Evolutionary conservation across 2,329 filamentous ascomycete species (phyloP).

Genomic region (Diaporthe ampelina): DNA sequence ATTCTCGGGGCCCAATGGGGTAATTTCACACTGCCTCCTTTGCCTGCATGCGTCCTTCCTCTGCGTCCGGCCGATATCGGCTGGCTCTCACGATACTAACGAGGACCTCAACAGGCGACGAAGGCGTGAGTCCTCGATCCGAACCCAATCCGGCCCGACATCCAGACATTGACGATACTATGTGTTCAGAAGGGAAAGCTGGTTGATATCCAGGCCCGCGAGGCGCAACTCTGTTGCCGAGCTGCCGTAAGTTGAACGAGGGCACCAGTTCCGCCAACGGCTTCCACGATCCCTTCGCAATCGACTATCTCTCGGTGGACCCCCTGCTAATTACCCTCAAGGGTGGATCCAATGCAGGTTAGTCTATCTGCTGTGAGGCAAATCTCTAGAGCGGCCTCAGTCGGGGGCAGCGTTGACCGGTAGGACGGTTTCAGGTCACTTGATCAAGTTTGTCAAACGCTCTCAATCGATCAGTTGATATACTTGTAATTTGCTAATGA

Average conservation of each 20-base stretch:
- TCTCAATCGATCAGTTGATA: slow-evolving; percentile 6
- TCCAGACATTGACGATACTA: background rate
- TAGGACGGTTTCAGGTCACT: slow-evolving; percentile 56
- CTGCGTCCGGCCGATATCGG: slow-evolving; percentile 17
- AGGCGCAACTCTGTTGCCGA: slow-evolving; percentile 68
- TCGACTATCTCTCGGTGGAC: slow-evolving; percentile 5
- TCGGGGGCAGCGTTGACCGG: slow-evolving; percentile 18
- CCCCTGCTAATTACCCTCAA: background rate
- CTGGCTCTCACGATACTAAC: slow-evolving; percentile 21
- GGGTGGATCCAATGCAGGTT: slow-evolving; percentile 71
- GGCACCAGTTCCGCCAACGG: slow-evolving; percentile 17
- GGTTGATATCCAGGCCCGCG: slow-evolving; percentile 67
- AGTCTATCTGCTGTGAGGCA: slow-evolving; percentile 54
- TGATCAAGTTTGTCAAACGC: slow-evolving; percentile 48
- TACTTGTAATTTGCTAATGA: slow-evolving; percentile 40
- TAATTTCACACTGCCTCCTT: background rate
- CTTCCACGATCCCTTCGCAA: slow-evolving; percentile 19
- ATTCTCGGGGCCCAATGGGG: slow-evolving; percentile 28
- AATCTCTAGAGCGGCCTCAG: slow-evolving; percentile 8
- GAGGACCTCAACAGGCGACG: slow-evolving; percentile 23
- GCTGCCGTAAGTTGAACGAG: slow-evolving; percentile 56
- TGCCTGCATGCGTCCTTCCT: slow-evolving; percentile 4
- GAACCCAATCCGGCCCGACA: slow-evolving; percentile 5
- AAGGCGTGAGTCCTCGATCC: slow-evolving; percentile 26
- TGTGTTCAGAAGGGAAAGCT: slow-evolving; percentile 65